phyloP scores from a whole-genome alignment of 2,329 filamentous ascomycete species.

The Akanthomyces dipterigenus region DNA sequence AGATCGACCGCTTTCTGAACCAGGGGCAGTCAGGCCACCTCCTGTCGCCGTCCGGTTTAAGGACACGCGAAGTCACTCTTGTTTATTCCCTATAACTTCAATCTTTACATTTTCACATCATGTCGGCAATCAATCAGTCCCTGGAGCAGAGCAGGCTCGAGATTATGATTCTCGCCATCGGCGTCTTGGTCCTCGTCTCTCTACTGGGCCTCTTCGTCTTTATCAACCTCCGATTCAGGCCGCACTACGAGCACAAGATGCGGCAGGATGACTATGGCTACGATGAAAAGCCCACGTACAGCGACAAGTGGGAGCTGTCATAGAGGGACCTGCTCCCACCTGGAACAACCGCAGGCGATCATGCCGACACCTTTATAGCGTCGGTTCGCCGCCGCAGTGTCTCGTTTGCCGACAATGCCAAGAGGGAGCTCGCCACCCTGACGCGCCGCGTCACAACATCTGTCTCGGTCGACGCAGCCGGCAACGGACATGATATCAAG shows the following conservation, averaged over 20 bases:
- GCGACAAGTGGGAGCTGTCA: constrained; percentile 17
- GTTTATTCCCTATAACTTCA: background rate
- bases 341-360: background rate
- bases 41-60: background rate
- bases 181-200: constrained; percentile 26
- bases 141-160: constrained; percentile 26
- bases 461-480: constrained; percentile 6
- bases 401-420: constrained; percentile 21
- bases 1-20: background rate
- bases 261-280: constrained; percentile 15
- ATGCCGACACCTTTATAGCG: constrained; percentile 19
- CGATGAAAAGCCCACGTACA: constrained; percentile 16
- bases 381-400: constrained; percentile 22
- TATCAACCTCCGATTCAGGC: constrained; percentile 20
- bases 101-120: background rate
- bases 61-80: background rate
- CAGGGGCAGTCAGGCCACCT: background rate
- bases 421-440: constrained; percentile 18
- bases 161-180: constrained; percentile 27
- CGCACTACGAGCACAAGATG: constrained; percentile 8
- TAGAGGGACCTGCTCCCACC: constrained; percentile 7
- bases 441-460: constrained; percentile 16
- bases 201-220: constrained; percentile 27
- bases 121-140: constrained; percentile 17
- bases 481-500: background rate